A percentile compares a stretch with the other conserved stretches of the same genome.
Evolutionary conservation across 1,139 yeast species (phyloP).

Genomic region (Saccharomyces hybrid): DNA sequence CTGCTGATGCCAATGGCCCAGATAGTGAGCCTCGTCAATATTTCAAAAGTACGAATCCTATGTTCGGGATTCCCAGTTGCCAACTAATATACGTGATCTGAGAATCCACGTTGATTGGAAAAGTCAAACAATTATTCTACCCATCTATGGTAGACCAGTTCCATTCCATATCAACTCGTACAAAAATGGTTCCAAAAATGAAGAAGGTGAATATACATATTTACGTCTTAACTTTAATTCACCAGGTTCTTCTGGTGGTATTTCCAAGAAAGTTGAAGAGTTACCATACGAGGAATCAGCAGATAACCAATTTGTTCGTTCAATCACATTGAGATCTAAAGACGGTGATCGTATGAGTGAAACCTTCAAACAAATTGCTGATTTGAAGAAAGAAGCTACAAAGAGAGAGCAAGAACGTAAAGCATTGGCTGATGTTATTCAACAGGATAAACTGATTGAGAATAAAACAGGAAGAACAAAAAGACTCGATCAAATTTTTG

Average conservation of each 20-base stretch:
- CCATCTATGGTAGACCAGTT: constrained; percentile 93
- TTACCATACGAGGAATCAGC: constrained; percentile 87
- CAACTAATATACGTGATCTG: constrained; percentile 71
- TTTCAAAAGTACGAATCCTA: constrained; percentile 92
- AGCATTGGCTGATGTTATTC: constrained; percentile 89
- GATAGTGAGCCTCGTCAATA: constrained; percentile 58
- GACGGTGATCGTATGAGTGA: constrained; percentile 91
- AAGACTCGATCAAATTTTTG: constrained; percentile 79
- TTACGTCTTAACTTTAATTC: constrained; percentile 86
- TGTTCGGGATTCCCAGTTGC: constrained; percentile 86
- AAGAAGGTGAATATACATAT: constrained; percentile 92
- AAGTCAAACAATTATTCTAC: constrained; percentile 81
- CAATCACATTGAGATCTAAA: constrained; percentile 79
- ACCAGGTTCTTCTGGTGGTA: constrained; percentile 79
- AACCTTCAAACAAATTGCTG: constrained; percentile 83
- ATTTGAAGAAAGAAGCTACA: constrained; percentile 83
- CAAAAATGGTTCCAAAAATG: constrained; percentile 90
- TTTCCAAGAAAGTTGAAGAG: constrained; percentile 61
- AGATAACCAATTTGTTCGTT: constrained; percentile 77
- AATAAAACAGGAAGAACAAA: constrained; percentile 73
- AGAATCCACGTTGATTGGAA: constrained; percentile 82
- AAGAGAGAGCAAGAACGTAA: constrained; percentile 87
- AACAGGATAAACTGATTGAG: constrained; percentile 82
- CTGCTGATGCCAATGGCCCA: constrained; percentile 62
- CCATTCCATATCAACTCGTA: constrained; percentile 94